A percentile compares a stretch with the other conserved stretches of the same genome.
Evolutionary conservation across 805 yeast genomes (phyloP).

Genomic region (Saccharomycopsis oosterbeekiorum): DNA sequence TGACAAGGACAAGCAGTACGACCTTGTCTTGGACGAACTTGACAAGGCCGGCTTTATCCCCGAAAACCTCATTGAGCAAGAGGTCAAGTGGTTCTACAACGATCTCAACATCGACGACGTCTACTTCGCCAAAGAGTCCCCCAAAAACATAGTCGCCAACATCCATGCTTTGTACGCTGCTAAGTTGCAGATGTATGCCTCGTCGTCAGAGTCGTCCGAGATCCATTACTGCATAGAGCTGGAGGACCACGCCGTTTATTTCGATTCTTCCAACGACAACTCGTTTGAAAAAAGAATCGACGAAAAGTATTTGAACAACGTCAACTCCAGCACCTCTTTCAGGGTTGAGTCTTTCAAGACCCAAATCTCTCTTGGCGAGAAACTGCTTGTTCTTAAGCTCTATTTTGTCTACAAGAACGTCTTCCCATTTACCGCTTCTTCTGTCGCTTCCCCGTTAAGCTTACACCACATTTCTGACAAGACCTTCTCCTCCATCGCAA

Average conservation of each 20-base stretch:
- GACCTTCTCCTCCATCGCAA: conserved; percentile 67
- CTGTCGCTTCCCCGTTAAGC: conserved; percentile 34
- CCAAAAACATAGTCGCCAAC: conserved; percentile 70
- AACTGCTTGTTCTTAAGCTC: conserved; percentile 47
- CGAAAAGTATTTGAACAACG: conserved; percentile 57
- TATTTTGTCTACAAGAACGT: conserved; percentile 75
- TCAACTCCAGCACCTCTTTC: conserved; percentile 37
- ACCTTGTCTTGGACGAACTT: conserved; percentile 67
- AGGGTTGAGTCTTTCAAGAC: conserved; percentile 67
- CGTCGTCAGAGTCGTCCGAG: conserved; percentile 44
- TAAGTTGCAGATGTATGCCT: conserved; percentile 78
- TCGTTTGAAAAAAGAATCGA: conserved; percentile 71
- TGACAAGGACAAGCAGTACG: conserved; percentile 75
- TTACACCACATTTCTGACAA: conserved; percentile 66
- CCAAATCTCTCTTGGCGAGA: conserved; percentile 23
- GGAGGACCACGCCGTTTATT: conserved; percentile 83
- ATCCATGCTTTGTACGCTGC: conserved; percentile 87
- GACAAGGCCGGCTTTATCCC: conserved; percentile 87
- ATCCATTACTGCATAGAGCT: conserved; percentile 74
- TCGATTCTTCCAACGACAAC: conserved; percentile 60
- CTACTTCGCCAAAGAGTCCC: conserved; percentile 79
- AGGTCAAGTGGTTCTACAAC: conserved; percentile 84
- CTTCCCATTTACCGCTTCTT: conserved; percentile 30
- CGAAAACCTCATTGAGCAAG: conserved; percentile 72
- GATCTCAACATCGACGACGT: conserved; percentile 84